These are phyloP conservation scores for Pseudoscleropodium purum DNA, from an alignment of 225 moss, liverwort and hornwort species.

Conservation along the genomic window DNA sequence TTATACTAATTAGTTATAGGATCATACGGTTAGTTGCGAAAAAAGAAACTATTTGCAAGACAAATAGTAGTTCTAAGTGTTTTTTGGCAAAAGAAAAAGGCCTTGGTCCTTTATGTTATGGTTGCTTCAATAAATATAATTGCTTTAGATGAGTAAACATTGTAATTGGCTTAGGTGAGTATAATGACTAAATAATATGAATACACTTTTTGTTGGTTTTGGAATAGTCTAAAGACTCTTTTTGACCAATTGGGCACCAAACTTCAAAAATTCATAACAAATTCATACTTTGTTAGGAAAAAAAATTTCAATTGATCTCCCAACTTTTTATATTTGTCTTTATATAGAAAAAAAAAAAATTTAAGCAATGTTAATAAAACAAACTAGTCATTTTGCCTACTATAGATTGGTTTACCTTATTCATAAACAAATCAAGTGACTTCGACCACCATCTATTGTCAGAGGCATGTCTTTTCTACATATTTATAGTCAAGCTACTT, in stretches of 20 bases:
- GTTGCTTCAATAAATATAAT: too few species aligned
- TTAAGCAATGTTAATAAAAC: accelerated
- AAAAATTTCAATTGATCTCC: neutral
- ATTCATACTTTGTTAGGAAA: neutral
- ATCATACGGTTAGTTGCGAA: too few species aligned
- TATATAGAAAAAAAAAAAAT: too few species aligned
- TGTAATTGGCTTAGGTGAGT: too few species aligned
- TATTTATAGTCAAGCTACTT: neutral
- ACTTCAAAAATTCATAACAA: neutral
- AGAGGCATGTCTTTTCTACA: accelerated
- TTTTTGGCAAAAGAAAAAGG: too few species aligned
- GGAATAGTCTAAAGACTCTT: neutral
- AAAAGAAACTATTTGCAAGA: too few species aligned
- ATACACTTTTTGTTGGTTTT: neutral
- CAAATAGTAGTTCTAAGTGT: too few species aligned
- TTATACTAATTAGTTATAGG: too few species aligned
- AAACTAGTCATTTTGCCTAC: accelerated
- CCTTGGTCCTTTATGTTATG: too few species aligned
- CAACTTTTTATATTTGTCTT: too few species aligned
- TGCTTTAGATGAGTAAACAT: neutral
- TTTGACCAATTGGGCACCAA: accelerated
- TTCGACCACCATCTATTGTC: accelerated
- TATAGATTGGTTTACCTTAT: neutral
- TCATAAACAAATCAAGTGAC: too few species aligned
- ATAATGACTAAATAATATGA: neutral